Percentiles rank a stretch among this genome's conserved stretches.
Evolutionary conservation across 129 eudicot genomes (phyloP).

Genomic region (Rutidosis leptorrhynchoides): DNA sequence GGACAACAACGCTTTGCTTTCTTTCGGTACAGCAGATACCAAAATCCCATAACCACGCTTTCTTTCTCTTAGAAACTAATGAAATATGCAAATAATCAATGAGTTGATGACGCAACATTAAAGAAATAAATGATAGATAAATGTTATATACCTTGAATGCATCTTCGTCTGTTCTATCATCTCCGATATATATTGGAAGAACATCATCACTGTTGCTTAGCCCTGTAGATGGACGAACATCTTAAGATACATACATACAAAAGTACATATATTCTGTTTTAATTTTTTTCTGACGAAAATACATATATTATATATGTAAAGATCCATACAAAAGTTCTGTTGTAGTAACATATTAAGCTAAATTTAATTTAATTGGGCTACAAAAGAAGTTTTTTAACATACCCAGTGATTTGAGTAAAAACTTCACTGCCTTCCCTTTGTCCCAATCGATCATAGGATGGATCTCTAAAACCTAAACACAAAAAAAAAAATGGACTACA

Average conservation of each 20-base stretch:
- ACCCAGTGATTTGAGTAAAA: conserved; percentile 79
- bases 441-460: conserved; percentile 89
- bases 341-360: background rate
- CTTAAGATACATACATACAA: too few relatives aligned
- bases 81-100: background rate
- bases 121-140: background rate
- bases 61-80: conserved; percentile 54
- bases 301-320: too few relatives aligned
- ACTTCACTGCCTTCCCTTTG: conserved; percentile 87
- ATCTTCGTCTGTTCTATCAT: conserved; percentile 88
- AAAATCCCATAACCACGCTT: conserved; percentile 58
- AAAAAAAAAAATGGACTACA: background rate
- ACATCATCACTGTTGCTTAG: conserved; percentile 44
- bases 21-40: conserved; percentile 58
- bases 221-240: conserved; percentile 32
- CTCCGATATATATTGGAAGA: conserved; percentile 87
- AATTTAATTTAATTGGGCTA: too few relatives aligned
- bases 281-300: too few relatives aligned
- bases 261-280: too few relatives aligned
- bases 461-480: conserved; percentile 76
- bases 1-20: conserved; percentile 57
- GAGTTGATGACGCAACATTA: background rate
- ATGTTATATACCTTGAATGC: conserved; percentile 65
- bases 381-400: conserved; percentile 15
- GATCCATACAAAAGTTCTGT: background rate